A percentile compares a stretch with the other conserved stretches of the same genome.
These are phyloP conservation scores for Globisporangium alternatum DNA, from an alignment of 352 stramenopile species.

Conservation along the genomic window DNA sequence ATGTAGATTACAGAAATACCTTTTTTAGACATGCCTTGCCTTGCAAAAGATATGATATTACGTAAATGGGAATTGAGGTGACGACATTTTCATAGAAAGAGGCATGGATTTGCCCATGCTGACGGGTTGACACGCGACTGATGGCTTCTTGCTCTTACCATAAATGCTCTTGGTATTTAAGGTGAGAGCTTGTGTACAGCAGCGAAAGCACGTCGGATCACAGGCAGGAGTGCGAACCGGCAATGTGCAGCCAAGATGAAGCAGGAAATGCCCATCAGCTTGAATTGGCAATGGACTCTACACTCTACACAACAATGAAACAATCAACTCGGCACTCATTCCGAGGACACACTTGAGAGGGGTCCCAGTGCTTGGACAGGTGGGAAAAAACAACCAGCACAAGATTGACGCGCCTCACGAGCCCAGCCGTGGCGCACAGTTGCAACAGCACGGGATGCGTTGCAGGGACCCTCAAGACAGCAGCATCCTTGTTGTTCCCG, in stretches of 20 bases:
- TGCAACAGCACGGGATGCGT: too few relatives aligned
- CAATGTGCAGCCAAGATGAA: neutral
- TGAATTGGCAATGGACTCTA: neutral
- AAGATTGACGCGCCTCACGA: too few relatives aligned
- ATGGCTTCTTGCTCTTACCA: neutral
- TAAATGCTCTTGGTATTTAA: neutral
- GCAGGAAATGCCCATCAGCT: neutral
- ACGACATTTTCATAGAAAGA: neutral
- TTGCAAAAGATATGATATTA: neutral
- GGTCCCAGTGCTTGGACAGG: too few relatives aligned
- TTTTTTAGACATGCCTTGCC: neutral
- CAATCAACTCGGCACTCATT: too few relatives aligned
- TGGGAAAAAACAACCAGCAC: too few relatives aligned
- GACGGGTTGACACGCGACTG: neutral
- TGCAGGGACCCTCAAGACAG: neutral
- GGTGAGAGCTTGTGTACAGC: neutral
- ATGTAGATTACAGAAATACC: neutral
- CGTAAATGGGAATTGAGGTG: neutral
- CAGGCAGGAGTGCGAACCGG: neutral
- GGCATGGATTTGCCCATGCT: neutral
- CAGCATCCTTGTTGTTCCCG: neutral
- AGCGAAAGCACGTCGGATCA: neutral
- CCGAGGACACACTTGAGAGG: too few relatives aligned
- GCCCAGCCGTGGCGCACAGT: too few relatives aligned
- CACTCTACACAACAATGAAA: neutral